Evolutionary conservation across 2,329 filamentous ascomycete species (phyloP), one percentile per base, ranked within the genome.

Genomic region (Fusarium stilboides): DNA sequence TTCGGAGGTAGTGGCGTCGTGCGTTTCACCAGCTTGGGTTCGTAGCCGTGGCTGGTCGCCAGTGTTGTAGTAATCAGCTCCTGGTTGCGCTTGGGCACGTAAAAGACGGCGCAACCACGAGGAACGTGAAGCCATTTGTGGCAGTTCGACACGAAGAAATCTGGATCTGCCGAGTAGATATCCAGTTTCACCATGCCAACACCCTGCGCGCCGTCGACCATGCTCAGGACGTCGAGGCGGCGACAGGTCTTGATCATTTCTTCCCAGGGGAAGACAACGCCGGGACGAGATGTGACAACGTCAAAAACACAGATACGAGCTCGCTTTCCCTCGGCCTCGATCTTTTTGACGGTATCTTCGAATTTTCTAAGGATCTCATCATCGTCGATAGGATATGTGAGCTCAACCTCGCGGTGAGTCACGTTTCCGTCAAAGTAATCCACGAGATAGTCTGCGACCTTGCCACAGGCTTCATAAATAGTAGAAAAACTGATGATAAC

Each of bases 111-210:
- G 76, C 92, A 94, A 17, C 91, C 91, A 33, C 94, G 89, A 1
- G 94, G 95, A 1, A 89, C 88, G 75, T 89, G 90, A 9, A 98
- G 88, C 95, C 95, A 98, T 83, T 97, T 97, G 82, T 97, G 93
- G 72, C 90, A 93, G 78, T 98, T 98, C 57, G 86, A 91, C 15
- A 95, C 87, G 75, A 97, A 93, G 81, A 97, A 98, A 78, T 98
- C 94, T 0, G 94, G 90, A 66, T 94, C 87, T 4, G 94, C 81
- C 6, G 80, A 78, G 0, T 76, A 68, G 15, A 98, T 80, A 77
- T 97, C 88, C 9, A 98, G 78, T 1, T 86, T 83, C 9, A 97
- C 85, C 79, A 96, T 91, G 3, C 95, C 95, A 24, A 97, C 81
- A 2, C 91, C 91, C 79, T 98, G 95, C 0, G 95, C 95, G 17